Conservation (phyloP, 1,284 basidiomycete genomes). For the Meira nashicola region DNA sequence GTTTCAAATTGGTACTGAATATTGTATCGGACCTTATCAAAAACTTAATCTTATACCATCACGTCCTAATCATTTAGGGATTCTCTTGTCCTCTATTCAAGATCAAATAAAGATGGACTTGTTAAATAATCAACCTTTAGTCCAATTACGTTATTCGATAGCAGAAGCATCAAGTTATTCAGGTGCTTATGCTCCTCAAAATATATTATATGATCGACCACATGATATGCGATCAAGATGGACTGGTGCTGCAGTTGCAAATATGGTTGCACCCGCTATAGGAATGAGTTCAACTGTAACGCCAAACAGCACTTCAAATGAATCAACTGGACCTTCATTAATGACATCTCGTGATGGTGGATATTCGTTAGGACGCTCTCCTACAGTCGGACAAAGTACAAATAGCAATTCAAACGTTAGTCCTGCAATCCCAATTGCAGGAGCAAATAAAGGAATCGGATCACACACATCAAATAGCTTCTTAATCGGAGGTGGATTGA, state of each 20-base stretch:
- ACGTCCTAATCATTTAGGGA: too few relatives aligned
- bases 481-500: too few relatives aligned
- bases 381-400: background rate
- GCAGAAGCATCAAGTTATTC: slow-evolving; percentile 44
- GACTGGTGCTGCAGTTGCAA: slow-evolving; percentile 29
- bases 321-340: too few relatives aligned
- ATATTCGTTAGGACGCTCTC: too few relatives aligned
- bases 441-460: too few relatives aligned
- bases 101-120: background rate
- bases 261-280: slow-evolving; percentile 15
- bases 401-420: slow-evolving; percentile 3
- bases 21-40: too few relatives aligned
- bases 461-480: too few relatives aligned
- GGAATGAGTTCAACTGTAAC: slow-evolving; percentile 14
- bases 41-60: too few relatives aligned
- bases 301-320: slow-evolving; percentile 9
- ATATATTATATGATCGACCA: slow-evolving; percentile 40
- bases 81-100: background rate
- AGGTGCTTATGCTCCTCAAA: slow-evolving; percentile 39
- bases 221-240: slow-evolving; percentile 37
- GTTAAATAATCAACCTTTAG: background rate
- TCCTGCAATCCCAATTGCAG: too few relatives aligned
- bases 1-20: too few relatives aligned
- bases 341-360: too few relatives aligned
- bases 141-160: slow-evolving; percentile 12